phyloP scores from a whole-genome alignment of 345 rosid genomes.

The Iberis pinnata region DNA sequence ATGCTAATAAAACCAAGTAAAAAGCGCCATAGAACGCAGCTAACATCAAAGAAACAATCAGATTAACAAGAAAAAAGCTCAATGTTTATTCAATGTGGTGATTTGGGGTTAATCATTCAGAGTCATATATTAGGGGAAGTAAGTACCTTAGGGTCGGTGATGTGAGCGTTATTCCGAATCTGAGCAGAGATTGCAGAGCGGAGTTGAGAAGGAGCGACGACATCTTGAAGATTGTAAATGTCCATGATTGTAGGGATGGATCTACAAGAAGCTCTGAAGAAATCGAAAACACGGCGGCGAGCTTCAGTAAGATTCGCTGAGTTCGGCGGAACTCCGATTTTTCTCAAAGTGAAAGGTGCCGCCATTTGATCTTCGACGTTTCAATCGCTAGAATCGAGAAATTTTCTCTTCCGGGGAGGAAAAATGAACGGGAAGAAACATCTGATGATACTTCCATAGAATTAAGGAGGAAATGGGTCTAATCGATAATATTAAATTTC shows the following conservation, averaged over 20 bases:
- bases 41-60: neutral
- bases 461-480: neutral
- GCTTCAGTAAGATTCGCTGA: slow-evolving; percentile 84
- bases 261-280: slow-evolving; percentile 77
- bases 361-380: slow-evolving; percentile 24
- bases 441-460: neutral
- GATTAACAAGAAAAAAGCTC: neutral
- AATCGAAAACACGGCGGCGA: slow-evolving; percentile 58
- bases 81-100: neutral
- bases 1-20: slow-evolving; percentile 3
- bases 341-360: slow-evolving; percentile 55
- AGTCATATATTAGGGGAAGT: too few species aligned
- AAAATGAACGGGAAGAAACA: neutral
- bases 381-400: neutral
- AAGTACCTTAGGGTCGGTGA: slow-evolving; percentile 79
- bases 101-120: slow-evolving; percentile 8
- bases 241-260: slow-evolving; percentile 75
- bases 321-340: slow-evolving; percentile 72
- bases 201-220: slow-evolving; percentile 64
- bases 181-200: slow-evolving; percentile 73
- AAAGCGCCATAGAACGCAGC: neutral
- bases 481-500: neutral
- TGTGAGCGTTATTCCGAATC: slow-evolving; percentile 70
- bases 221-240: slow-evolving; percentile 84
- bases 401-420: slow-evolving; percentile 1